Base-by-base conservation (phyloP, 306 rosid genomes). In the Chamaecrista fasciculata region DNA sequence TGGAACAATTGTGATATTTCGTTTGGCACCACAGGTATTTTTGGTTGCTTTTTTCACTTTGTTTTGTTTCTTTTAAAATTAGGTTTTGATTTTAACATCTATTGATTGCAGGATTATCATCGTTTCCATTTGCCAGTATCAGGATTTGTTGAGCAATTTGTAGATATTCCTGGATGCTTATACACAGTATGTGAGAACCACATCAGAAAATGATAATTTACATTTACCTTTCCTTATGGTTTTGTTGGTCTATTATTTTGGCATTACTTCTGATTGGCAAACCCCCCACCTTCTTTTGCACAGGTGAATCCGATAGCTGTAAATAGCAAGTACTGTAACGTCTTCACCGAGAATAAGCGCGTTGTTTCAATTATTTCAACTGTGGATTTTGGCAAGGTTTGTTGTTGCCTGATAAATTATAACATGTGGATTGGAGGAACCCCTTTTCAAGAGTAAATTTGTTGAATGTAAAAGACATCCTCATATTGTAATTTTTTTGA, bases 231-330 rank as follows among this genome's bases (percentile, higher is more conserved):
- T 33, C 11, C 15, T 11, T 67, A 11, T 59, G 9, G 29, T 65
- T 16, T 33, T 47, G 46, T 57, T 62, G 40, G 61, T 51, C 37
- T 65, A 58, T 52, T 70, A 70, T 79, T 48, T 65, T 55, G 46
- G 28, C 49, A 44, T 47, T 55, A 44, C 25, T 66, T 70, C 28
- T 71, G 19, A 57, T 52, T 69, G 47, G 29, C 65, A 21, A 34
- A n/a, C n/a, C n/a, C n/a, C n/a, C n/a, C n/a, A n/a, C n/a, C 39
- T 72, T 15, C 57, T 58, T 58, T 53, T 26, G 6, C 26, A 25
- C 36, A 94, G 98, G 98, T 94, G 56, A 90, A 94, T 71, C 97
- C 98, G 57, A 94, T 94, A 66, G 98, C 98, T 74, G 96, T 94
- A 49, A 94, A 94, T 81, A 94, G 98, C 86, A 90, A 90, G 85